These are phyloP conservation scores for Nothophytophthora sp. DNA, from an alignment of 352 stramenopile genomes.

Conservation along the genomic window DNA sequence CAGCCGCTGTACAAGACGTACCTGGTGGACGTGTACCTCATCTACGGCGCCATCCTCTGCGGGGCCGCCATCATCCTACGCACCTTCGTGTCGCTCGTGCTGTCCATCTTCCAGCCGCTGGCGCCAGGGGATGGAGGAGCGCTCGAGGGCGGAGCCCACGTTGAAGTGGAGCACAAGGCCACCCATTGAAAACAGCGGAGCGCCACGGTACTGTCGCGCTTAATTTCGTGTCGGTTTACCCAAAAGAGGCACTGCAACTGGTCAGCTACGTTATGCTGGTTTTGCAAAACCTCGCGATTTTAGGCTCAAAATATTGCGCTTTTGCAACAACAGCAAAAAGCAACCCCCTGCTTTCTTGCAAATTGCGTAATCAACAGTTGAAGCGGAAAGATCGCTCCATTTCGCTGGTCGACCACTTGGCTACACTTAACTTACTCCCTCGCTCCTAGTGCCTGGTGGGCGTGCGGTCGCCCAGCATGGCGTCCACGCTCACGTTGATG, in stretches of 20 bases:
- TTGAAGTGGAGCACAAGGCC: constrained; percentile 18
- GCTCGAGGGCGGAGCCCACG: constrained; percentile 15
- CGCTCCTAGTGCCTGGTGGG: too few relatives aligned
- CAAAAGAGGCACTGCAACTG: too few relatives aligned
- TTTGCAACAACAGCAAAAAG: too few relatives aligned
- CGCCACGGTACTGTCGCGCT: neutral
- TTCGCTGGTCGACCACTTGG: too few relatives aligned
- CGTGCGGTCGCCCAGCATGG: constrained; percentile 25
- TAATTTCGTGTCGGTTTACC: neutral
- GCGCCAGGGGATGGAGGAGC: constrained; percentile 17
- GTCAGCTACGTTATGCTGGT: too few relatives aligned
- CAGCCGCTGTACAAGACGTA: constrained; percentile 85
- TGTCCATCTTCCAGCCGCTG: constrained; percentile 62
- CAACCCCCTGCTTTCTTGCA: too few relatives aligned
- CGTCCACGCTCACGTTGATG: constrained; percentile 27
- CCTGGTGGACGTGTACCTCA: constrained; percentile 85
- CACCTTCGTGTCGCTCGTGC: constrained; percentile 70
- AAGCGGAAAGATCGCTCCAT: too few relatives aligned
- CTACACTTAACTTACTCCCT: too few relatives aligned
- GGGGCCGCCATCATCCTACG: constrained; percentile 80
- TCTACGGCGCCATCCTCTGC: constrained; percentile 85
- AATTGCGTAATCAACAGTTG: too few relatives aligned
- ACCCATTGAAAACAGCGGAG: constrained; percentile 15
- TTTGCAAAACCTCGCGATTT: too few relatives aligned
- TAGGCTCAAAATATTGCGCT: too few relatives aligned